These are phyloP conservation scores for Hyaloperonospora arabidopsidis DNA, from an alignment of 352 stramenopile genomes.

Conservation along the genomic window DNA sequence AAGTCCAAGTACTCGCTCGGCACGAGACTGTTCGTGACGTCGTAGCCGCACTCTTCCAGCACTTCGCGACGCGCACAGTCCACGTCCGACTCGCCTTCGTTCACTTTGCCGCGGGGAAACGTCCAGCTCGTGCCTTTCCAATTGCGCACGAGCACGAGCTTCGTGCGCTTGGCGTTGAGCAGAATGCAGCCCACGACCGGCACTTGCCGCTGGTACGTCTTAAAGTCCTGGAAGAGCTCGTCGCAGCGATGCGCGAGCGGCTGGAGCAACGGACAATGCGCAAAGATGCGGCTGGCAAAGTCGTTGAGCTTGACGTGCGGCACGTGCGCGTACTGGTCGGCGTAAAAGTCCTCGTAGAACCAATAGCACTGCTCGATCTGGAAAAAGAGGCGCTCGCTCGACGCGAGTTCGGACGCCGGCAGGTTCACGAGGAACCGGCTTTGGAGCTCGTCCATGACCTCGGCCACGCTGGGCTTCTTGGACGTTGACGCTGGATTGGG, in stretches of 20 bases:
- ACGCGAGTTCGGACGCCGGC: slow-evolving; percentile 82
- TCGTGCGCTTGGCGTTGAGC: slow-evolving; percentile 76
- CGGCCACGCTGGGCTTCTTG: slow-evolving; percentile 59
- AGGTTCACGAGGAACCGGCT: slow-evolving; percentile 94
- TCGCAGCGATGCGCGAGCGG: slow-evolving; percentile 84
- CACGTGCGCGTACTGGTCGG: slow-evolving; percentile 78
- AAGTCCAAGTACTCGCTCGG: slow-evolving; percentile 82
- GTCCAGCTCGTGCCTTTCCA: slow-evolving; percentile 89
- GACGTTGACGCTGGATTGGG: slow-evolving; percentile 29
- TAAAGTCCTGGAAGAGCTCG: slow-evolving; percentile 91
- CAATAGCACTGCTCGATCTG: slow-evolving; percentile 96
- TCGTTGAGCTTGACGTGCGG: slow-evolving; percentile 91
- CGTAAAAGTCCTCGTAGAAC: slow-evolving; percentile 97
- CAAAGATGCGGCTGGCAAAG: slow-evolving; percentile 90
- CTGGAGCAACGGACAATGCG: slow-evolving; percentile 82
- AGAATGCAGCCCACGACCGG: slow-evolving; percentile 92
- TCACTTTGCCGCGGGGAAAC: slow-evolving; percentile 91
- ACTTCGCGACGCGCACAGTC: slow-evolving; percentile 88
- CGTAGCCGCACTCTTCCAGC: slow-evolving; percentile 89
- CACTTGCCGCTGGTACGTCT: slow-evolving; percentile 90
- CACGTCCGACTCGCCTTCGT: slow-evolving; percentile 85
- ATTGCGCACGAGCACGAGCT: slow-evolving; percentile 87
- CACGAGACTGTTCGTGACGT: slow-evolving; percentile 67
- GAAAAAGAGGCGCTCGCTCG: slow-evolving; percentile 93
- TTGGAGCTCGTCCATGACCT: slow-evolving; percentile 94